Percentiles rank a stretch among this genome's conserved stretches.
Evolutionary conservation across 2,329 filamentous ascomycete species (phyloP).

Genomic region (Penicillium rolfsii): DNA sequence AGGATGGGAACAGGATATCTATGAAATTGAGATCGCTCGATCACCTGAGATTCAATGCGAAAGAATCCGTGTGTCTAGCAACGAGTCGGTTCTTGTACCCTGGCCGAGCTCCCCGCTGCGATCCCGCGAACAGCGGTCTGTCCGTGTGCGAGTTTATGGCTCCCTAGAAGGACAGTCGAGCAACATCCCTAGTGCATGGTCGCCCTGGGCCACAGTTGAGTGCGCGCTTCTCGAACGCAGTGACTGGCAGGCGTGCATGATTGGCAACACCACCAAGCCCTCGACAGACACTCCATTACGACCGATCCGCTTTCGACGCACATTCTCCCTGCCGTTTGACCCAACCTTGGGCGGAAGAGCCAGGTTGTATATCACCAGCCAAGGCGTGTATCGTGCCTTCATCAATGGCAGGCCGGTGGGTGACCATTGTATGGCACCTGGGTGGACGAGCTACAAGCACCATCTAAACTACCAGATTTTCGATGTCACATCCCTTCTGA

Average conservation of each 20-base stretch:
- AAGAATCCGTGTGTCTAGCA: background rate
- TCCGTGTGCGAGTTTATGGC: background rate
- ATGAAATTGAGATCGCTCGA: background rate
- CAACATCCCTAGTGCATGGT: background rate
- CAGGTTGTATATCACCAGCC: background rate
- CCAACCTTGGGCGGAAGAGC: background rate
- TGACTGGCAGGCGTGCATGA: background rate
- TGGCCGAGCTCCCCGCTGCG: background rate
- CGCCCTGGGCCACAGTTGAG: background rate
- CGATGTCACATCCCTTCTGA: conserved; percentile 3
- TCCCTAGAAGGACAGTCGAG: background rate
- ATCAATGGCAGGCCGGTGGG: background rate
- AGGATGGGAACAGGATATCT: background rate
- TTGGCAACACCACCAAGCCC: background rate
- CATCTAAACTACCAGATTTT: conserved; percentile 12
- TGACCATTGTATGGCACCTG: conserved; percentile 18
- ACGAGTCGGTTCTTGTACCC: background rate
- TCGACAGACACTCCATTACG: background rate
- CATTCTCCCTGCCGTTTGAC: background rate
- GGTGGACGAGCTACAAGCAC: conserved; percentile 19
- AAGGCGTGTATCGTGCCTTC: background rate
- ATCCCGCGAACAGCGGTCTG: background rate
- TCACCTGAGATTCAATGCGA: background rate
- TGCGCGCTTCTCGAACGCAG: background rate
- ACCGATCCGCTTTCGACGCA: background rate